A percentile compares a stretch with the other conserved stretches of the same genome.
Evolutionary conservation across 371 early-diverging fungal genomes (phyloP).

Genomic region (Conidiobolus incongruus): DNA sequence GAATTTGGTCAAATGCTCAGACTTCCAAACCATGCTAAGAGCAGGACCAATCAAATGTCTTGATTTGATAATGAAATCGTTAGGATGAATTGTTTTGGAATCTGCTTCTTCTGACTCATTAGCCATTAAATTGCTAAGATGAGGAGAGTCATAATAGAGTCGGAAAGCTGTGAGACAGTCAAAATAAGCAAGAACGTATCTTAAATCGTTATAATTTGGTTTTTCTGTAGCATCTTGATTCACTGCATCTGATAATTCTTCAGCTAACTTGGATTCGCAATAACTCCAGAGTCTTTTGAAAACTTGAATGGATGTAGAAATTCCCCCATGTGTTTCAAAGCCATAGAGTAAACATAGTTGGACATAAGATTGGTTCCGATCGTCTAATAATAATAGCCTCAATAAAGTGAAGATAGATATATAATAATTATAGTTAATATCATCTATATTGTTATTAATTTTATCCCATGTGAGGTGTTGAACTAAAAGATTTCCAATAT

Average conservation of each 20-base stretch:
- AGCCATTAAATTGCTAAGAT: constrained; percentile 20
- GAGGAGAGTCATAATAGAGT: constrained; percentile 41
- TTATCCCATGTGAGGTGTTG: neutral
- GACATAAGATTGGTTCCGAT: constrained; percentile 34
- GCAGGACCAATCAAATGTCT: constrained; percentile 24
- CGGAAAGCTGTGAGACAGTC: constrained; percentile 29
- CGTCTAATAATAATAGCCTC: constrained; percentile 16
- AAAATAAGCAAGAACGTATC: constrained; percentile 22
- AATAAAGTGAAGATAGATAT: constrained; percentile 20
- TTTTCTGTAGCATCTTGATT: constrained; percentile 11
- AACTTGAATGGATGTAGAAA: neutral
- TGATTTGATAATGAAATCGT: constrained; percentile 33
- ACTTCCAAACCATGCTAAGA: constrained; percentile 23
- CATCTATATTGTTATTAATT: constrained; percentile 1
- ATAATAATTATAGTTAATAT: constrained; percentile 16
- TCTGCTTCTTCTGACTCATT: constrained; percentile 28
- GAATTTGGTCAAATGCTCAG: constrained; percentile 14
- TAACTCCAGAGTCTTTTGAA: neutral
- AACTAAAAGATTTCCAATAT: neutral
- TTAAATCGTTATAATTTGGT: constrained; percentile 11
- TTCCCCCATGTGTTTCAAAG: constrained; percentile 36
- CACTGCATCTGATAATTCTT: constrained; percentile 8
- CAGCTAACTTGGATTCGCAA: constrained; percentile 2
- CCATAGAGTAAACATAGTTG: constrained; percentile 43
- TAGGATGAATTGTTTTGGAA: constrained; percentile 36